Evolutionary conservation across 2,329 filamentous ascomycete genomes (phyloP), one percentile per base, ranked within the genome.

Genomic region (Cephalotrichum gorgonifer): DNA sequence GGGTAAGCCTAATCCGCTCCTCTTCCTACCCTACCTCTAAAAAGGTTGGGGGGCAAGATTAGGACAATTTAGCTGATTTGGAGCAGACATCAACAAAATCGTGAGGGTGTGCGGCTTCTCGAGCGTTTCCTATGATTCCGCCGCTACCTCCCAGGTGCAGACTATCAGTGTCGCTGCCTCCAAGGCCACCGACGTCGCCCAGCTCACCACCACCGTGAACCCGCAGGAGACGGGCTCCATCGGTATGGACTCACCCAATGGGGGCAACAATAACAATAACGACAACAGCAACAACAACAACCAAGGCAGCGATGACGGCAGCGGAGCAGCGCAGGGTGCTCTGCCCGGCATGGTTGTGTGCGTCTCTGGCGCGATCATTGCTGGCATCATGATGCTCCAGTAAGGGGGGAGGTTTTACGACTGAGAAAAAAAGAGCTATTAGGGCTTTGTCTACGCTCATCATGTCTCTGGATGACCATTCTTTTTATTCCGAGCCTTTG

Each of bases 321-420:
- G n/a, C 43, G 46, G 50, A 22, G 45, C 20, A 15, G 35, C 33
- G 8, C 6, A 15, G 23, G 26, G n/a, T 11, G 17, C 20, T 12
- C 4, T 42, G 17, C 45, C 45, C 20, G 35, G 45, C 5, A 42
- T 48, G 45, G 8, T 35, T 2, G 35, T 15, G n/a, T 45, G 26
- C 25, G 11, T 48, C 6, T 33, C n/a, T 14, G 45, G 23, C 25
- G 25, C 25, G 12, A 8, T 35, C 17, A 4, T 28, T 31, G 45
- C 33, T 1, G 25, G 33, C 9, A 35, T 66, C 70, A 79, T 62
- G 78, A 74, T 39, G 68, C 73, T 17, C 74, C 74, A 12, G 70
- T 27, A 8, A 35, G n/a, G 8, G 25, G 9, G n/a, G 7, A 14
- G 28, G 14, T 31, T 31, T 31, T n/a, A n/a, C n/a, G n/a, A n/a